Conservation (phyloP, 257 asterid species). For the Solanum sejunctum region DNA sequence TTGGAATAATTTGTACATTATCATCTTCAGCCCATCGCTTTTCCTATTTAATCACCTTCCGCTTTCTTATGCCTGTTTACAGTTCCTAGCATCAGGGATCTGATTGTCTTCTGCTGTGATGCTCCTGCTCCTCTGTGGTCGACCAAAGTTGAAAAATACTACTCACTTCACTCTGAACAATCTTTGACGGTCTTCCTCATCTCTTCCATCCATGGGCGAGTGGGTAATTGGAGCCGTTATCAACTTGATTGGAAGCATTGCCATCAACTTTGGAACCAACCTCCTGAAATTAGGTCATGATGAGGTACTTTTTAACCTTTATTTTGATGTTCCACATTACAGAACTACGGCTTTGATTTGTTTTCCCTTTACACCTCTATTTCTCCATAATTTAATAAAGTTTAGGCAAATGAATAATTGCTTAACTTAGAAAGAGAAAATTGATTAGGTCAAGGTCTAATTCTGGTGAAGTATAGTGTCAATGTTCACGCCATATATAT, state of each 20-base stretch:
- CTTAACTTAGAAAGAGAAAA: neutral
- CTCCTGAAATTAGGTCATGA: slow-evolving; percentile 89
- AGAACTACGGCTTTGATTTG: neutral
- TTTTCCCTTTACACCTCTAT: neutral
- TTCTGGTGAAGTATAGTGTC: neutral
- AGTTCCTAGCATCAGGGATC: neutral
- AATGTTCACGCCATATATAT: neutral
- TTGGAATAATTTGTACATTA: neutral
- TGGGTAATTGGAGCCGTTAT: slow-evolving; percentile 92
- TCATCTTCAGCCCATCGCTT: neutral
- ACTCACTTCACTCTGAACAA: neutral
- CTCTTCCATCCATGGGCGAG: slow-evolving; percentile 58
- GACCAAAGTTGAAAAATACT: neutral
- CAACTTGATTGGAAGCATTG: slow-evolving; percentile 79
- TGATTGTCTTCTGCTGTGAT: neutral
- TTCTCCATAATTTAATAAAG: neutral
- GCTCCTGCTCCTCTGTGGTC: neutral
- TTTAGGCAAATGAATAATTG: neutral
- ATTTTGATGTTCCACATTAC: neutral
- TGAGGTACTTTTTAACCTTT: slow-evolving; percentile 32
- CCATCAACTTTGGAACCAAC: slow-evolving; percentile 94
- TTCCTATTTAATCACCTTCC: neutral
- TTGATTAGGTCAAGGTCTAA: neutral
- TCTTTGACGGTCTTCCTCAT: neutral
- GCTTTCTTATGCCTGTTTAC: neutral